phyloP scores from a whole-genome alignment of 768 basidiomycete genomes.

The Lyophyllum semitale region DNA sequence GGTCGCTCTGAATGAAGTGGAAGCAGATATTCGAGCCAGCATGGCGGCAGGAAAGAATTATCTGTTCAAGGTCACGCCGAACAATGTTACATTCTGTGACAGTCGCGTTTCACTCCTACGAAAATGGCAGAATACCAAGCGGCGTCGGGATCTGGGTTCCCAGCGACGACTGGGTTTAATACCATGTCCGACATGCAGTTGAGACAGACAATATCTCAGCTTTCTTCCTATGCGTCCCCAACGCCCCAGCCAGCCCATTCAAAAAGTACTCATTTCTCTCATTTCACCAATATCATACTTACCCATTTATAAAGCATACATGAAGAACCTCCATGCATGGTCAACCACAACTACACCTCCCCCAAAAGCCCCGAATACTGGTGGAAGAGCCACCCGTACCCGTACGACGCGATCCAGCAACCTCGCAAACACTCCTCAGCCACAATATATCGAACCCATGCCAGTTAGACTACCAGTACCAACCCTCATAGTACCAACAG shows the following conservation, averaged over 20 bases:
- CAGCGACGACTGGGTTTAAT: slow-evolving; percentile 30
- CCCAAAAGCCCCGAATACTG: slow-evolving; percentile 39
- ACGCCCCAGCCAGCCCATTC: slow-evolving; percentile 35
- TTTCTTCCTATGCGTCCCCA: slow-evolving; percentile 45
- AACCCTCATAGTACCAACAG: slow-evolving; percentile 26
- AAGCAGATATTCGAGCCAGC: slow-evolving; percentile 12
- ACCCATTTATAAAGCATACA: slow-evolving; percentile 45
- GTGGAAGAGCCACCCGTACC: slow-evolving; percentile 42
- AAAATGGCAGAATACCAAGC: slow-evolving; percentile 31
- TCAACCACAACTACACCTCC: slow-evolving; percentile 59
- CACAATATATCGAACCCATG: slow-evolving; percentile 26
- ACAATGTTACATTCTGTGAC: slow-evolving; percentile 11
- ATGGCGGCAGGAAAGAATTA: slow-evolving; percentile 1
- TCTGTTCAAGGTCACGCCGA: not conserved
- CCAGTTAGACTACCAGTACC: no score
- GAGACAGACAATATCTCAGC: slow-evolving; percentile 60
- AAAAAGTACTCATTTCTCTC: slow-evolving; percentile 28
- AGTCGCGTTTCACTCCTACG: slow-evolving; percentile 10
- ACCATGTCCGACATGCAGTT: slow-evolving; percentile 66
- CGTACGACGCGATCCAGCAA: slow-evolving; percentile 44
- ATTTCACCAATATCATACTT: slow-evolving; percentile 1
- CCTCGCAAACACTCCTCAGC: slow-evolving; percentile 35
- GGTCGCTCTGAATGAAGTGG: not conserved
- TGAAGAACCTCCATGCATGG: slow-evolving; percentile 74
- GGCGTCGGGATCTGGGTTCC: slow-evolving; percentile 23